phyloP scores from a whole-genome alignment of 768 basidiomycete species.

The Leccinum subgranulosum region DNA sequence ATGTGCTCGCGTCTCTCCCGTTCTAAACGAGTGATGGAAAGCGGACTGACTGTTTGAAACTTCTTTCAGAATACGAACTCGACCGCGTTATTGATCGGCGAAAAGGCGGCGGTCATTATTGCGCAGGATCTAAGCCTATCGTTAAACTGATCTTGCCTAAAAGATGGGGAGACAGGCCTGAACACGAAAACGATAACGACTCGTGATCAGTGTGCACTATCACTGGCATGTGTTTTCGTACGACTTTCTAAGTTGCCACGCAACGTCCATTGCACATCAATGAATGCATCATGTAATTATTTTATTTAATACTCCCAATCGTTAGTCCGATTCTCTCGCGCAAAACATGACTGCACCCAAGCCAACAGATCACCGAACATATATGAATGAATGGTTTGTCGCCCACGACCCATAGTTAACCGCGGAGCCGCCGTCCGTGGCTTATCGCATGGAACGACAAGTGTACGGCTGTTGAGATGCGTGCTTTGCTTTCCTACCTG shows the following conservation, averaged over 20 bases:
- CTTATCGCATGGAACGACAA: too few relatives aligned
- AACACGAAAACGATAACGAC: background rate
- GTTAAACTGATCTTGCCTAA: background rate
- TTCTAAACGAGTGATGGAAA: background rate
- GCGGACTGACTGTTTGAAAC: background rate
- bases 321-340: too few relatives aligned
- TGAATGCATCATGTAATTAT: background rate
- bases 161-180: background rate
- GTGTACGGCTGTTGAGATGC: too few relatives aligned
- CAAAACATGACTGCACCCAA: too few relatives aligned
- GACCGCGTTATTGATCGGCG: constrained; percentile 15
- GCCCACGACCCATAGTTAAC: too few relatives aligned
- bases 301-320: background rate
- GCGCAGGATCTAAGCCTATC: constrained; percentile 2
- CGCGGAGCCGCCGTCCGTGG: too few relatives aligned
- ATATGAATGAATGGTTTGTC: too few relatives aligned
- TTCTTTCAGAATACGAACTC: constrained; percentile 11
- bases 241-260: background rate
- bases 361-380: too few relatives aligned
- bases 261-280: background rate
- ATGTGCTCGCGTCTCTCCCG: background rate
- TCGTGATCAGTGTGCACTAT: background rate
- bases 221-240: background rate
- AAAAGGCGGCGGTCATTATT: constrained; percentile 16
- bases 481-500: too few relatives aligned